phyloP scores from a whole-genome alignment of 2,329 filamentous ascomycete species.

The Mycogone perniciosa region DNA sequence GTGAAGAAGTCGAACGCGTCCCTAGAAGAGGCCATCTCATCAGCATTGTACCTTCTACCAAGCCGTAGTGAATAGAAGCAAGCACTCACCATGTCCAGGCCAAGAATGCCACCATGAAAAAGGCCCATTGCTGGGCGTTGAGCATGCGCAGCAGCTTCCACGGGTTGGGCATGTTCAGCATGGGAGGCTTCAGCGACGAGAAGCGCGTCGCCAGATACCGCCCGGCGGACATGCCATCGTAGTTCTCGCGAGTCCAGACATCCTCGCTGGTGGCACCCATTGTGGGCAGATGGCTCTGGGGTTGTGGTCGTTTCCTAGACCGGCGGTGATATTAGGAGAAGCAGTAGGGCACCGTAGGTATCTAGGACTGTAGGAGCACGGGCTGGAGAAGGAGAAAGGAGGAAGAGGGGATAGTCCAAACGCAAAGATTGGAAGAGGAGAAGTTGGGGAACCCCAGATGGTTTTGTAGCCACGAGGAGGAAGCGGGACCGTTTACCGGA shows the following conservation, averaged over 20 bases:
- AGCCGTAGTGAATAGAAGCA: too few species aligned
- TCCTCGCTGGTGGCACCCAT: conserved; percentile 19
- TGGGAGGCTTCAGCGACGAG: conserved; percentile 50
- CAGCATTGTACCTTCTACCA: too few species aligned
- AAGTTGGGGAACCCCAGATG: conserved; percentile 9
- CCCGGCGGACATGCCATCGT: conserved; percentile 43
- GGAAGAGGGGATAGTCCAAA: not conserved
- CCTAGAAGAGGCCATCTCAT: conserved; percentile 34
- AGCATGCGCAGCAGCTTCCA: conserved; percentile 43
- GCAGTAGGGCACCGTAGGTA: not conserved
- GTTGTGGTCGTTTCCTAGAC: not conserved
- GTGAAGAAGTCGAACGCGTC: conserved; percentile 63
- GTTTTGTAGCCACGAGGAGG: not conserved
- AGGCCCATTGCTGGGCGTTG: conserved; percentile 46
- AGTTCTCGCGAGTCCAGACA: conserved; percentile 32
- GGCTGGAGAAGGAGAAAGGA: not conserved
- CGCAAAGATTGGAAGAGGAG: not conserved
- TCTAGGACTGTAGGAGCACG: not conserved
- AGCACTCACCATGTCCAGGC: conserved; percentile 43
- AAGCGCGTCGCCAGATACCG: conserved; percentile 47
- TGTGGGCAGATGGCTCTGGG: not conserved
- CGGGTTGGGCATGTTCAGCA: conserved; percentile 49
- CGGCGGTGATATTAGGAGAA: not conserved
- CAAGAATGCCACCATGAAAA: conserved; percentile 48
- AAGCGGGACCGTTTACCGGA: conserved; percentile 3